A percentile compares a stretch with the other conserved stretches of the same genome.
Evolutionary conservation across 768 basidiomycete genomes (phyloP).

Genomic region (Udeniomyces megalosporus): DNA sequence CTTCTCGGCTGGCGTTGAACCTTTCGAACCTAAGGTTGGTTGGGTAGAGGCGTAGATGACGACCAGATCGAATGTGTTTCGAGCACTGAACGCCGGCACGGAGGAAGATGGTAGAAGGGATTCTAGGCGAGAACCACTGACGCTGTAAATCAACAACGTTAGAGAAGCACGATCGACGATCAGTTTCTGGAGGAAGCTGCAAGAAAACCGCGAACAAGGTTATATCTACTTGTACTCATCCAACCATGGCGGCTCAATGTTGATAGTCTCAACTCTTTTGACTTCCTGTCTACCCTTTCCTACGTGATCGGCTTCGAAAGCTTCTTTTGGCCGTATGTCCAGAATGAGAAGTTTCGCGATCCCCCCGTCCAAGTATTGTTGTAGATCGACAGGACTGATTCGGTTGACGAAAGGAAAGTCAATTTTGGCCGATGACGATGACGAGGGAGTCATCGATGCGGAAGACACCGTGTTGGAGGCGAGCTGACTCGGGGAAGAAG

Average conservation of each 20-base stretch:
- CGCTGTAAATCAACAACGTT: slow-evolving; percentile 33
- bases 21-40: neutral
- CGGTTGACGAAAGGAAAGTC: slow-evolving; percentile 45
- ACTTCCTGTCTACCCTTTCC: slow-evolving; percentile 33
- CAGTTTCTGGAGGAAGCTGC: neutral
- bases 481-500: neutral
- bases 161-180: neutral
- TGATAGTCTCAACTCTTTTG: slow-evolving; percentile 34
- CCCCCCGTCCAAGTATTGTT: slow-evolving; percentile 40
- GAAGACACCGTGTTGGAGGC: too few relatives aligned
- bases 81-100: slow-evolving; percentile 21
- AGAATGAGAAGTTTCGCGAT: slow-evolving; percentile 52
- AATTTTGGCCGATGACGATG: neutral
- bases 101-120: slow-evolving; percentile 41
- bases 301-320: slow-evolving; percentile 61
- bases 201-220: neutral
- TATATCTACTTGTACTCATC: slow-evolving; percentile 35
- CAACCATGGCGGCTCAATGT: slow-evolving; percentile 62
- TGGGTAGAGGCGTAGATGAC: slow-evolving; percentile 50
- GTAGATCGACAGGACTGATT: slow-evolving; percentile 44
- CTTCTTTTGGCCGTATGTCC: slow-evolving; percentile 63
- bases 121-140: slow-evolving; percentile 53
- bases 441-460: neutral
- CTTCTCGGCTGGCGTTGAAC: slow-evolving; percentile 28
- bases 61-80: slow-evolving; percentile 76